Base-by-base conservation (phyloP, 2,329 filamentous ascomycete genomes). In the Trichoderma arundinaceum region DNA sequence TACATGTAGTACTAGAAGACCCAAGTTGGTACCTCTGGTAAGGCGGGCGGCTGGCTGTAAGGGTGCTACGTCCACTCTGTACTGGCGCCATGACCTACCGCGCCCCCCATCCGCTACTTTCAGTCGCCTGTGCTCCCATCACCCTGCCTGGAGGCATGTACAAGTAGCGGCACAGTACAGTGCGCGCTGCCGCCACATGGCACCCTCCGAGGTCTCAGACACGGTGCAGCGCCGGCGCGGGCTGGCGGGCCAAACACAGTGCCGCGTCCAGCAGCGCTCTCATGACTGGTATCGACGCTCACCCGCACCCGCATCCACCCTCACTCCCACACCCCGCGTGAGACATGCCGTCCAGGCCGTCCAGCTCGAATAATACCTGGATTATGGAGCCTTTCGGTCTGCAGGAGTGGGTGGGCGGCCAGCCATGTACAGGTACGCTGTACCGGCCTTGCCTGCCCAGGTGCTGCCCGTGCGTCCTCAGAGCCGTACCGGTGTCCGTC, bases 321-420 rank as follows among this genome's bases (percentile, higher is more conserved):
- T 60, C 57, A 60, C 57, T 61, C 58, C 58, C 58, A 61, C 58
- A 62, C 59, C 59, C 59, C 59, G 59, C 59, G 59, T 62, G 59
- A 62, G 59, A 62, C 58, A 61, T 61, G 58, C 58, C 58, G 58
- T 43, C 58, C 48, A 62, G 59, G 48, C 59, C 59, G 48, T 53
- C 59, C 59, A 62, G 59, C 59, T 62, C 48, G 48, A 62, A 62
- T 62, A 41, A 62, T 52, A 62, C 59, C 59, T 62, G 59, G 59
- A 62, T 62, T 62, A 62, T 53, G 59, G 59, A 62, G 59, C 59
- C 58, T 44, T 28, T 62, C 59, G 59, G 59, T 62, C 59, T 62
- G 59, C 59, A 62, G 48, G 53, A 41, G 46, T 51, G 59, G 48
- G 58, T 61, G 58, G 51, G 46, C 58, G 35, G n/a, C n/a, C n/a